A percentile compares a stretch with the other conserved stretches of the same genome.
Conservation (phyloP, 2,329 filamentous ascomycete genomes). For the Phaeosphaeria sp. region DNA sequence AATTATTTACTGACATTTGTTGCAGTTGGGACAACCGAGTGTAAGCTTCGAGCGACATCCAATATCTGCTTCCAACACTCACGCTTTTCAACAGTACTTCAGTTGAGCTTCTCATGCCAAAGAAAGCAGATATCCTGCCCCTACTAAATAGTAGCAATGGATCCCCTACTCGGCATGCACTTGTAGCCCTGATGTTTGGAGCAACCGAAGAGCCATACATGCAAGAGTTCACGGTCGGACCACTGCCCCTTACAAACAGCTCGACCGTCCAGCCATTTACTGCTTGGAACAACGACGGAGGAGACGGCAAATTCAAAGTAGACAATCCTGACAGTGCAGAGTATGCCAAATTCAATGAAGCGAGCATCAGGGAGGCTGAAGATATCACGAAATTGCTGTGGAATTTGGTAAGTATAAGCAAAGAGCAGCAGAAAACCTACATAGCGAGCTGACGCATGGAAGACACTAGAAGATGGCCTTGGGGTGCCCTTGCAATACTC, state of each 20-base stretch:
- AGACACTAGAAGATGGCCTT: neutral
- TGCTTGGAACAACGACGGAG: neutral
- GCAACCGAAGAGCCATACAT: constrained; percentile 37
- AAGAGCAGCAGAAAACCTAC: neutral
- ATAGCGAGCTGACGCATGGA: neutral
- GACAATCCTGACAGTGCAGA: neutral
- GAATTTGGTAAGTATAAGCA: neutral
- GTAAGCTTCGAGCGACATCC: neutral
- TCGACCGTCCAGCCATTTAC: constrained; percentile 30
- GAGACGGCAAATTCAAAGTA: neutral
- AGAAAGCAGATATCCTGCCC: constrained; percentile 5
- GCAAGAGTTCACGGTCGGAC: constrained; percentile 56
- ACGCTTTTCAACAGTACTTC: neutral
- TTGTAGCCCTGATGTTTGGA: neutral
- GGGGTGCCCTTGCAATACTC: neutral
- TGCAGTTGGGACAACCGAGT: neutral
- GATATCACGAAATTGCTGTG: constrained; percentile 2
- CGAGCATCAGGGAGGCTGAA: neutral
- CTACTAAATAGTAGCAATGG: neutral
- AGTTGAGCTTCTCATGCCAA: constrained; percentile 3
- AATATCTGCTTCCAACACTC: neutral
- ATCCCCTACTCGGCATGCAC: constrained; percentile 7
- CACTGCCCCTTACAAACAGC: constrained; percentile 52
- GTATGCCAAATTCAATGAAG: neutral
- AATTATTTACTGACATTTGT: neutral